Percentiles rank a stretch among this genome's conserved stretches.
phyloP scores from a whole-genome alignment of 2,329 filamentous ascomycete genomes.

The Beauveria asiatica region DNA sequence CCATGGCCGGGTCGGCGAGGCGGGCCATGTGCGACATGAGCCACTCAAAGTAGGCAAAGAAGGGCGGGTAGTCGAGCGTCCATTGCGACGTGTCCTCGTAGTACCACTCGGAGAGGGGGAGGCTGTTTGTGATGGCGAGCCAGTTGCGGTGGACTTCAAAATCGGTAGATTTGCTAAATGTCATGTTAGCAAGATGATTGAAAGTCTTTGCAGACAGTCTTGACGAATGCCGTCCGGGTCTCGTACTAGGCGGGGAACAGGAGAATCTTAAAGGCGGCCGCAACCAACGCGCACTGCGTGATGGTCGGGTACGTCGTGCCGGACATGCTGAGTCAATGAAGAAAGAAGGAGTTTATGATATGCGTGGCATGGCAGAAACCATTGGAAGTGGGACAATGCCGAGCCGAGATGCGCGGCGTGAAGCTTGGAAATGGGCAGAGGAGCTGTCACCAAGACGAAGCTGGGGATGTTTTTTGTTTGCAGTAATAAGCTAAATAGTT shows the following conservation, averaged over 20 bases:
- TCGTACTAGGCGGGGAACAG: conserved; percentile 91
- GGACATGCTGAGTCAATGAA: conserved; percentile 49
- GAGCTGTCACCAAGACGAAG: not conserved
- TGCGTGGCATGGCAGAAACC: not conserved
- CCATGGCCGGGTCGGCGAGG: conserved; percentile 71
- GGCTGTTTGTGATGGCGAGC: conserved; percentile 88
- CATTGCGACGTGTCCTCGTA: conserved; percentile 97
- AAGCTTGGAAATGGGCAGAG: not conserved
- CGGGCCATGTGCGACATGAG: conserved; percentile 71
- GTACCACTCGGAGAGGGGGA: conserved; percentile 87
- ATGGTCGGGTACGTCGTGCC: conserved; percentile 74
- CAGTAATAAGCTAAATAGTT: too few relatives aligned
- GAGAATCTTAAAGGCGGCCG: conserved; percentile 82
- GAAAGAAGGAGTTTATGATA: not conserved
- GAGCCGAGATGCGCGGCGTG: not conserved
- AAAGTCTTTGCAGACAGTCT: too few relatives aligned
- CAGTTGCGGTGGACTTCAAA: conserved; percentile 99
- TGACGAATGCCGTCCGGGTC: not conserved
- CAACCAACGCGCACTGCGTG: conserved; percentile 76
- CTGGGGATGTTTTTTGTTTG: not conserved
- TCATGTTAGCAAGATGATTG: not conserved
- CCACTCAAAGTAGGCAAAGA: conserved; percentile 98
- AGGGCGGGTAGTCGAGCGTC: conserved; percentile 97
- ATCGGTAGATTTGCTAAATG: conserved; percentile 84
- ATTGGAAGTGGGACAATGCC: not conserved